Evolutionary conservation across 345 rosid species (phyloP).

Genomic region (Stellera chamaejasme): DNA sequence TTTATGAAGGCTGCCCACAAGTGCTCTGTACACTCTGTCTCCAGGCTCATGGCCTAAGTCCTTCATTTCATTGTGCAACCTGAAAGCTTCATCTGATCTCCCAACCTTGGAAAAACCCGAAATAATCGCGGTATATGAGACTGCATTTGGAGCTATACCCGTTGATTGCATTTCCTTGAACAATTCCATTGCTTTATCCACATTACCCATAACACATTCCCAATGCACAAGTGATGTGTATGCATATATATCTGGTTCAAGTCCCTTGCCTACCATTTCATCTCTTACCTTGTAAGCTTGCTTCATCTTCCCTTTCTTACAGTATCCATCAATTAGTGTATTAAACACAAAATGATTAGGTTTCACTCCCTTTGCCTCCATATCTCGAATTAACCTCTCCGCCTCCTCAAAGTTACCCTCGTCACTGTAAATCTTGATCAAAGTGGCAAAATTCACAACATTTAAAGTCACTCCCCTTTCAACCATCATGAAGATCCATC

Average conservation of each 20-base stretch:
- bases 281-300: constrained; percentile 54
- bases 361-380: constrained; percentile 41
- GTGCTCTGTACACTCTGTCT: constrained; percentile 60
- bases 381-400: constrained; percentile 48
- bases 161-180: constrained; percentile 42
- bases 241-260: constrained; percentile 49
- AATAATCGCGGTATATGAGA: constrained; percentile 57
- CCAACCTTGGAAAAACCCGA: constrained; percentile 65
- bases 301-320: constrained; percentile 56
- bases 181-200: constrained; percentile 61
- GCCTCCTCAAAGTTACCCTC: constrained; percentile 82
- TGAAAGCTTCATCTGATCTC: constrained; percentile 76
- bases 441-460: constrained; percentile 50
- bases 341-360: constrained; percentile 57
- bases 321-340: constrained; percentile 55
- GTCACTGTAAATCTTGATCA: constrained; percentile 69
- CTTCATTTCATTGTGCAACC: constrained; percentile 60
- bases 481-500: constrained; percentile 44
- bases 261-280: constrained; percentile 46
- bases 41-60: constrained; percentile 51
- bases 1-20: constrained; percentile 58
- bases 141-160: constrained; percentile 39
- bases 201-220: constrained; percentile 53
- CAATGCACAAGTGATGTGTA: constrained; percentile 72
- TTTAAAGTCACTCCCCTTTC: constrained; percentile 43